Base-by-base conservation (phyloP, 257 asterid species). In the Scutellaria minor region DNA sequence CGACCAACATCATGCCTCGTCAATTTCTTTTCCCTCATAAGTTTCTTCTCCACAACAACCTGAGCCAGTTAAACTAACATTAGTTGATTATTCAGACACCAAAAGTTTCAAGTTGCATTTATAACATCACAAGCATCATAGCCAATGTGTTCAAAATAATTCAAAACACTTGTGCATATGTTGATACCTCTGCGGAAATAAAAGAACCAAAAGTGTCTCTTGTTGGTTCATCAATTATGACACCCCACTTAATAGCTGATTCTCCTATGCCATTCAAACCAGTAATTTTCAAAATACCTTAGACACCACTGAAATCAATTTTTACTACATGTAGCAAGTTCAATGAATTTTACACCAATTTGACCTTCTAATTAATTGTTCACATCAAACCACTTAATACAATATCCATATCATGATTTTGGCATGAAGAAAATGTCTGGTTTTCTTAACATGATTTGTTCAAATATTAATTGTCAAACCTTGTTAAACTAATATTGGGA, bases 1-100 rank as follows among this genome's bases (percentile, higher is more conserved):
- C 96, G 96, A n/a, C 94, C 90, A 78, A 92, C 74, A 79, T 92
- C 94, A 78, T 92, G 98, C 74, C 98, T 83, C 27, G 96, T 85
- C 84, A 84, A 79, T 56, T 85, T 82, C 85, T 41, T 84, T 67
- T 92, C 98, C 78, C 92, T 83, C 90, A 82, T 84, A 68, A 92
- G 84, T 87, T 85, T 92, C 85, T 92, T 92, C 84, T 92, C 98
- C 74, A 92, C 98, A 64, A 90, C 98, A 47, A 92, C 98, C 98
- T 90, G 77, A 73, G 54, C 14, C 77, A 70, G 68, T 59, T 60
- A 55, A 59, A 83, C 64, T 12, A 71, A 76, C 57, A 70, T 56
- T 68, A 52, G 39, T 55, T 72, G 55, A 40, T 14, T 46, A 42
- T 41, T 74, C 65, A 62, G 40, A 7, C 6, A 6, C 41, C 60